Percentiles rank a stretch among this genome's conserved stretches.
Evolutionary conservation across 495 filamentous ascomycete genomes (phyloP).

Genomic region (Clavariopsis aquatica): DNA sequence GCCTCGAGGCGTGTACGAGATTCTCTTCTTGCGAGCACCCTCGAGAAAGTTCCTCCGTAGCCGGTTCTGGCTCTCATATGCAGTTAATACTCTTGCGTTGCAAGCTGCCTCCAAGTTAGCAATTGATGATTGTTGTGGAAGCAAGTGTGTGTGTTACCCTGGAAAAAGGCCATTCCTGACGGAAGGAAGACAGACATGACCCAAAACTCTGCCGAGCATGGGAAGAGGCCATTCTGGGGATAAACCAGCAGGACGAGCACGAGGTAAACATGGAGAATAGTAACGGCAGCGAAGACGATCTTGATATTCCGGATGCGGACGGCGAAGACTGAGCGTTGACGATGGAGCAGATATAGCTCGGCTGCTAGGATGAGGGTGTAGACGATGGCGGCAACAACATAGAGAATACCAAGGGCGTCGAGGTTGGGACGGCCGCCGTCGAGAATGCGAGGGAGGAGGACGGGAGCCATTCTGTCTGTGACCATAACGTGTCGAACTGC

Average conservation of each 20-base stretch:
- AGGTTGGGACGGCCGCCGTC: constrained; percentile 39
- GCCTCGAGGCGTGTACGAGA: constrained; percentile 24
- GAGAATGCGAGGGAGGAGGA: constrained; percentile 23
- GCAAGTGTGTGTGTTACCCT: constrained; percentile 48
- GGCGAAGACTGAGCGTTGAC: constrained; percentile 57
- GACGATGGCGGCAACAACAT: constrained; percentile 50
- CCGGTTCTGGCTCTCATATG: constrained; percentile 36
- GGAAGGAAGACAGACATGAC: constrained; percentile 74
- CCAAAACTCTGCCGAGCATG: constrained; percentile 65
- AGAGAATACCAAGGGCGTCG: constrained; percentile 51
- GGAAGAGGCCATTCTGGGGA: constrained; percentile 59
- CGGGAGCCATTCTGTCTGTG: constrained; percentile 21
- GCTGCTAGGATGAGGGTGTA: constrained; percentile 58
- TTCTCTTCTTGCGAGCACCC: constrained; percentile 32
- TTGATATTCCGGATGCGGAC: constrained; percentile 65
- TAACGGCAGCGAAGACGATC: constrained; percentile 59
- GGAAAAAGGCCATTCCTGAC: constrained; percentile 69
- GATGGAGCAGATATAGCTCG: constrained; percentile 58
- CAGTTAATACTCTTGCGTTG: constrained; percentile 38
- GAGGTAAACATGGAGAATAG: constrained; percentile 67
- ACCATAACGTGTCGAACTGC: constrained; percentile 7
- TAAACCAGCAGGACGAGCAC: constrained; percentile 61
- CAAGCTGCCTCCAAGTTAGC: constrained; percentile 30
- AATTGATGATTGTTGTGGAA: not conserved
- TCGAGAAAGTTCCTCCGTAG: constrained; percentile 28